Base-by-base conservation (phyloP, 2,329 filamentous ascomycete species). In the Rhynchosporium secalis region DNA sequence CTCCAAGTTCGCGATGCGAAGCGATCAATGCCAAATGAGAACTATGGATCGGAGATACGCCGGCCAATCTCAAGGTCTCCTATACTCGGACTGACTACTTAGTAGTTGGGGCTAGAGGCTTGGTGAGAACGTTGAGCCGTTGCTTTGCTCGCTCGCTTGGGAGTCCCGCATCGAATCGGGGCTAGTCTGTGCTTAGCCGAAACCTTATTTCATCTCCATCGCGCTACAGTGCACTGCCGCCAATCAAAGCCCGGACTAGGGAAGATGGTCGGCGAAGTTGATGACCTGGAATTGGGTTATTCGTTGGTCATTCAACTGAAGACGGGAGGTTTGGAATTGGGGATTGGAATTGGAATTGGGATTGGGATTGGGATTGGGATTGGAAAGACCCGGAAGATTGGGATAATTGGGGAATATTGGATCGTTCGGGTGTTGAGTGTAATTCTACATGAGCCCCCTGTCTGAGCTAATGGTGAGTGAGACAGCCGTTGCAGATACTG, bases 161-260 rank as follows among this genome's bases (percentile, higher is more conserved):
- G 20, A 20, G 36, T 33, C 51, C 51, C 51, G 33, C 33, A 54
- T 26, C 51, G 6, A 7, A 4, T 28, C 28, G 7, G 1, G n/a
- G 33, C 33, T 36, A 36, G 33, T 6, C 33, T 36, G 9, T 3
- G 3, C 1, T 4, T 26, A 40, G 20, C 33, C 33, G 15, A 54
- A 54, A 54, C 51, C 51, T 54, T 54, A 54, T 13, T 54, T 54
- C 36, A 41, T 54, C 36, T 40, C 33, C 51, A 54, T 20, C 40
- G 49, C 31, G 10, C 29, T 20, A 20, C 20, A 20, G n/a, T n/a
- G 5, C 8, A 26, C 13, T 10, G 48, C 48, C n/a, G 48, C 48
- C 48, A 52, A 52, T 38, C 31, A 52, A 4, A 2, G n/a, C n/a
- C 40, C 40, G 13, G 7, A n/a, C 40, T 12, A 15, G 15, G 13